Evolutionary conservation across 2,329 filamentous ascomycete species (phyloP).

Genomic region (Apiospora aurea): DNA sequence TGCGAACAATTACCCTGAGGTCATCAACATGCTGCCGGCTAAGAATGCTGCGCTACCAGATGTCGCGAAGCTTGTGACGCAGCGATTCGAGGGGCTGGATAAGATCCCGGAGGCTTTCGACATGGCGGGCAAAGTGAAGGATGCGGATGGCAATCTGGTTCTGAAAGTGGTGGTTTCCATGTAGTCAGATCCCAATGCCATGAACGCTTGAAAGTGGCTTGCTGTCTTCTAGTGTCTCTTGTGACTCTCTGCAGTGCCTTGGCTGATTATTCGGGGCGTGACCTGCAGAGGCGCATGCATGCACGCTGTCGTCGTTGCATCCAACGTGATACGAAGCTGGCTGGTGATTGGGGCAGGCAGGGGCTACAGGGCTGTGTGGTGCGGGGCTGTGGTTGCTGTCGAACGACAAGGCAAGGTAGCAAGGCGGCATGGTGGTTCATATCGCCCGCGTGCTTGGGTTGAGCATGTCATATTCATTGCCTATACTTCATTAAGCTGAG

Average conservation of each 20-base stretch:
- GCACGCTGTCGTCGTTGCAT: not conserved
- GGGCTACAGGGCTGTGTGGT: slow-evolving; percentile 8
- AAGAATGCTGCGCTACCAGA: slow-evolving; percentile 63
- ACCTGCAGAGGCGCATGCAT: not conserved
- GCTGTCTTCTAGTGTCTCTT: too few relatives aligned
- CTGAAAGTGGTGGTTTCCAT: slow-evolving; percentile 75
- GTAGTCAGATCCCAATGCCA: slow-evolving; percentile 14
- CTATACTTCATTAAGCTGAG: not conserved
- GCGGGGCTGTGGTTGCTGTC: not conserved
- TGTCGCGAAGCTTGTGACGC: slow-evolving; percentile 73
- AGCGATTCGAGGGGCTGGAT: slow-evolving; percentile 70
- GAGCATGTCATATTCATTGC: not conserved
- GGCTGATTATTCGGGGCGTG: too few relatives aligned
- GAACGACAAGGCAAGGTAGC: not conserved
- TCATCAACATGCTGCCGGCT: slow-evolving; percentile 59
- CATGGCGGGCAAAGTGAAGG: slow-evolving; percentile 75
- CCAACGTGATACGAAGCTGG: not conserved
- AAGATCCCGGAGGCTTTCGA: slow-evolving; percentile 72
- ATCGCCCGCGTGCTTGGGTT: not conserved
- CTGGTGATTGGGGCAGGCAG: not conserved
- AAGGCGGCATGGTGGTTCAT: not conserved
- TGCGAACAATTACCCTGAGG: slow-evolving; percentile 73
- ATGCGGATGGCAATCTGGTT: slow-evolving; percentile 73
- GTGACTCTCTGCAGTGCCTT: too few relatives aligned
- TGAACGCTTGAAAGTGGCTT: not conserved